Conservation (phyloP, 1,284 basidiomycete species). For the Erythrobasidium hasegawianum region DNA sequence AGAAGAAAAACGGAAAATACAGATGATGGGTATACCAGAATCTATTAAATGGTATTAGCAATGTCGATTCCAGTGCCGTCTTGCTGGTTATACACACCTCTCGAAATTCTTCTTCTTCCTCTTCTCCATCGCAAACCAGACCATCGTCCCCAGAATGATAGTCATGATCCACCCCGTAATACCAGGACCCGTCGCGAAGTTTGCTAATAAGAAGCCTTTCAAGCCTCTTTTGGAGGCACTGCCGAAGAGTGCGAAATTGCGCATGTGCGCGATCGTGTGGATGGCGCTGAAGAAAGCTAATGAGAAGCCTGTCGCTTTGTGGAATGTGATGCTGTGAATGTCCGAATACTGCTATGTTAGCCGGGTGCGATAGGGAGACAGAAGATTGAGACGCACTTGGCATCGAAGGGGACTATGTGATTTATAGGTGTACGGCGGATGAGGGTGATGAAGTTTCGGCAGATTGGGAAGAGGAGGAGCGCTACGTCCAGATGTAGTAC, state of each 20-base stretch:
- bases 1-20: constrained; percentile 81
- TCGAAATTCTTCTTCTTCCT: constrained; percentile 57
- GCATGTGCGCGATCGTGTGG: constrained; percentile 70
- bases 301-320: constrained; percentile 81
- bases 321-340: constrained; percentile 56
- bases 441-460: constrained; percentile 81
- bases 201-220: constrained; percentile 65
- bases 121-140: constrained; percentile 76
- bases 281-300: constrained; percentile 69
- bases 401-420: constrained; percentile 64
- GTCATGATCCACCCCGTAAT: constrained; percentile 91
- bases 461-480: constrained; percentile 84
- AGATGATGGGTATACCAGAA: constrained; percentile 72
- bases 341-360: too few relatives aligned
- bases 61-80: background rate
- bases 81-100: background rate
- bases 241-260: constrained; percentile 58
- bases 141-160: constrained; percentile 65
- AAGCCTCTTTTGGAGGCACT: constrained; percentile 56
- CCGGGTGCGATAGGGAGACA: background rate
- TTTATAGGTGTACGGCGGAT: constrained; percentile 76
- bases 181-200: constrained; percentile 66
- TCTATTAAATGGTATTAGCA: constrained; percentile 58
- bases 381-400: constrained; percentile 14
- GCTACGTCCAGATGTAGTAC: constrained; percentile 80